These are phyloP conservation scores for Penicillium angulare DNA, from an alignment of 495 filamentous ascomycete genomes.

Conservation along the genomic window DNA sequence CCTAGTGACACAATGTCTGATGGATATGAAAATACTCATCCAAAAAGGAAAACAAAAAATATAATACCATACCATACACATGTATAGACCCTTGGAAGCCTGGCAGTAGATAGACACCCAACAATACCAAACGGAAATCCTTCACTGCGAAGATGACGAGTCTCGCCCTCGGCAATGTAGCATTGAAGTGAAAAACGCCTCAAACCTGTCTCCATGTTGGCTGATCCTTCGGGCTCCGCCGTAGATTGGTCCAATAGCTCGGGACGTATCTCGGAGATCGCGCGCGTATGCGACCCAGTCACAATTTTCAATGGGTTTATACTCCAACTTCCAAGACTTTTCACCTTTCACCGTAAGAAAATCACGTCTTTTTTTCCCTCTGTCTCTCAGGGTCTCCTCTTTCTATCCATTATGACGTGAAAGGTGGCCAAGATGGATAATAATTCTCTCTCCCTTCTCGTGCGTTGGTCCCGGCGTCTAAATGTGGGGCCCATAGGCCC, in stretches of 20 bases:
- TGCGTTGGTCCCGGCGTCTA: neutral
- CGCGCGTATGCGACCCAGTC: neutral
- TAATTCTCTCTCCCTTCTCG: neutral
- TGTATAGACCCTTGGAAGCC: too few species aligned
- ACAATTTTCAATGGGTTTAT: neutral
- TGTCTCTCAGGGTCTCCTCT: neutral
- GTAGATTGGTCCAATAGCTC: neutral
- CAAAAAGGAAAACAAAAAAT: too few species aligned
- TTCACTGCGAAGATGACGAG: too few species aligned
- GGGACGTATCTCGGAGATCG: neutral
- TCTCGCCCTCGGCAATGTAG: neutral
- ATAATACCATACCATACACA: too few species aligned
- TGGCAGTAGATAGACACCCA: too few species aligned
- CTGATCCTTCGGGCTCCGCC: neutral
- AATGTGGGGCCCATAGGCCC: neutral
- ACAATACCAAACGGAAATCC: too few species aligned
- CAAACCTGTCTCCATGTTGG: neutral
- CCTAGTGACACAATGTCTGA: too few species aligned
- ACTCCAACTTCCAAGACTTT: too few species aligned
- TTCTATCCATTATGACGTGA: neutral
- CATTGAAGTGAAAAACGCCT: neutral
- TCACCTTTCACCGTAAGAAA: neutral
- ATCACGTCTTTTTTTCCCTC: neutral
- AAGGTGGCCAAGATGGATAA: neutral
- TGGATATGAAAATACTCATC: too few species aligned